Base-by-base conservation (phyloP, 2,329 filamentous ascomycete genomes). In the Celoporthe dispersa region DNA sequence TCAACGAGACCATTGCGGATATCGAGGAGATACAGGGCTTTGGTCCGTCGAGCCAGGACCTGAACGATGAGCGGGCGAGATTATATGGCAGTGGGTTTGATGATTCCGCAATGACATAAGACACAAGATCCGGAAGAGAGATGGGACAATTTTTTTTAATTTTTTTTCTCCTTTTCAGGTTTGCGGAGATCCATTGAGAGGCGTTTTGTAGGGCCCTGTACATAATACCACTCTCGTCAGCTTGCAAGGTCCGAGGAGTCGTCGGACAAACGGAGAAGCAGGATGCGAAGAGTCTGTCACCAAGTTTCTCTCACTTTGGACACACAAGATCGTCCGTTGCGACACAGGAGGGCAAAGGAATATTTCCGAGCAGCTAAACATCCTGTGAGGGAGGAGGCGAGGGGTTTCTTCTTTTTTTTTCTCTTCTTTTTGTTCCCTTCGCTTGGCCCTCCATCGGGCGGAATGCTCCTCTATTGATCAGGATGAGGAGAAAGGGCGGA, bases 1-100 rank as follows among this genome's bases (percentile, higher is more conserved):
- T 97, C 79, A 94, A 97, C 75, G 88, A 90, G 39, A 89, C 89
- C 16, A 90, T 94, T 70, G 77, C 80, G 33, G 92, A 94, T 77
- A 93, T 94, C 70, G 87, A 90, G 76, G 77, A 80, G 37, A 80
- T 83, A 67, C 85, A 87, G 76, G 81, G 79, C 22, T 76, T 85
- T 66, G 77, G 79, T 12, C 79, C 82, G 68, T 75, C 78, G 48
- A 87, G 85, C 71, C 84, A 87, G 76, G 76, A 73, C 71, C 68
- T 55, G 67, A 68, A 71, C n/a, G 55, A 48, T 19, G 62, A 63
- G 25, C 31, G 44, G 6, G 28, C 65, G 9, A 66, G 57, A 33
- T 16, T 63, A 12, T 39, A 31, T 25, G 35, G 39, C 60, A 63
- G 60, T 37, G 37, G 7, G 19, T 28, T 44, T 8, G 60, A 44